Conservation (phyloP, 1,284 basidiomycete genomes). For the Dichomitus squalens region DNA sequence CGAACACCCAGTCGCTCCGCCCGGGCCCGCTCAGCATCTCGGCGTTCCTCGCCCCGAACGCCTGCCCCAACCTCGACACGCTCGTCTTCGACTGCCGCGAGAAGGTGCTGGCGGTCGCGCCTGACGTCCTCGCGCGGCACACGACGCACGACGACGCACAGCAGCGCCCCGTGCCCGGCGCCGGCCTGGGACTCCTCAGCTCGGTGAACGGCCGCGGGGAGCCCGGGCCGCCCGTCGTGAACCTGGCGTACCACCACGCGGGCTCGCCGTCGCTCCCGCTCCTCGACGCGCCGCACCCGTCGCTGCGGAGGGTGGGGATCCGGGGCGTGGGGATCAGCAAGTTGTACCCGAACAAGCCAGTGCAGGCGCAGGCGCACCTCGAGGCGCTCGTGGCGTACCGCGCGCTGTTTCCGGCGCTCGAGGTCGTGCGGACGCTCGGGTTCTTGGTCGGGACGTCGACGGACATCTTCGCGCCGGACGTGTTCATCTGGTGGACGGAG, state of each 20-base stretch:
- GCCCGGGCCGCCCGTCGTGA: neutral
- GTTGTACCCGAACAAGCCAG: conserved; percentile 46
- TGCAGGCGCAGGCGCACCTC: conserved; percentile 41
- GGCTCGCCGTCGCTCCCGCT: conserved; percentile 30
- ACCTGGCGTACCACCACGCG: conserved; percentile 6
- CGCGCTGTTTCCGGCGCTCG: conserved; percentile 45
- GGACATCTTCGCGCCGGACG: conserved; percentile 46
- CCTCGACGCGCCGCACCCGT: conserved; percentile 36
- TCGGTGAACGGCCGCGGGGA: neutral
- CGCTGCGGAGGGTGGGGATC: conserved; percentile 48
- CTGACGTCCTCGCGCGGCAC: conserved; percentile 7
- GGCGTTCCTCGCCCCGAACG: conserved; percentile 42
- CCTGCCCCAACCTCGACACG: conserved; percentile 48
- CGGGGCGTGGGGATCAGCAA: conserved; percentile 42
- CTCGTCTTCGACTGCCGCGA: conserved; percentile 40
- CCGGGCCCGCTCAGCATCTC: conserved; percentile 40
- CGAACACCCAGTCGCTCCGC: conserved; percentile 34
- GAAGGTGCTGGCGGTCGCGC: conserved; percentile 16
- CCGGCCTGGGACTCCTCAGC: neutral
- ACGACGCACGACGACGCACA: conserved; percentile 4
- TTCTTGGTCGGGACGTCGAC: conserved; percentile 48
- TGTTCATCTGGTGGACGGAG: conserved; percentile 58
- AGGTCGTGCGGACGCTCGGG: conserved; percentile 47
- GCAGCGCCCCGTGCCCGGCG: neutral
- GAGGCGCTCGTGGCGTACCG: conserved; percentile 39